Evolutionary conservation across 2,329 filamentous ascomycete genomes (phyloP).

Genomic region (Trichoderma simmonsii): DNA sequence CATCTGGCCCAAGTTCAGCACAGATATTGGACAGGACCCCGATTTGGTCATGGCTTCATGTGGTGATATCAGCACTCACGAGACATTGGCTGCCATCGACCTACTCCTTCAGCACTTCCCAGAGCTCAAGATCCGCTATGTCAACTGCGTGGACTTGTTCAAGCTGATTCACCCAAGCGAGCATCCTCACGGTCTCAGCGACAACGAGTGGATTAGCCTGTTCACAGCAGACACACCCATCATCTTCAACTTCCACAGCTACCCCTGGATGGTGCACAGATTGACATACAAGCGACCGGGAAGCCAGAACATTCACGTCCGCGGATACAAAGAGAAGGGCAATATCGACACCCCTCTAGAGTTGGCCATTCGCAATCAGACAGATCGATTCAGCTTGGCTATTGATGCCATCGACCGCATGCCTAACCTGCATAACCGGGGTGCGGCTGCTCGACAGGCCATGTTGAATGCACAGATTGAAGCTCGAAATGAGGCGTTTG

Average conservation of each 20-base stretch:
- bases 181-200: constrained; percentile 70
- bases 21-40: constrained; percentile 64
- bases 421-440: constrained; percentile 59
- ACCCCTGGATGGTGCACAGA: constrained; percentile 76
- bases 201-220: constrained; percentile 62
- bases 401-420: constrained; percentile 74
- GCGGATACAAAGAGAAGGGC: constrained; percentile 78
- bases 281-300: constrained; percentile 73
- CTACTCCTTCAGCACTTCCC: constrained; percentile 70
- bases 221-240: constrained; percentile 71
- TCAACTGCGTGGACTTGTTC: constrained; percentile 80
- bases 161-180: constrained; percentile 68
- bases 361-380: constrained; percentile 72
- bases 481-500: constrained; percentile 63
- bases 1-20: constrained; percentile 75
- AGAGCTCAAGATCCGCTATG: constrained; percentile 70
- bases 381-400: constrained; percentile 72
- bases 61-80: constrained; percentile 71
- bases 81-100: constrained; percentile 71
- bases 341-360: constrained; percentile 81
- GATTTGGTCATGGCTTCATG: constrained; percentile 75
- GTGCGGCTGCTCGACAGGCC: constrained; percentile 58
- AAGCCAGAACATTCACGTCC: constrained; percentile 66
- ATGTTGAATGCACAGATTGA: constrained; percentile 63
- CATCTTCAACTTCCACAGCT: constrained; percentile 83